Conservation (phyloP, 2,329 filamentous ascomycete species). For the Aspergillus felis region DNA sequence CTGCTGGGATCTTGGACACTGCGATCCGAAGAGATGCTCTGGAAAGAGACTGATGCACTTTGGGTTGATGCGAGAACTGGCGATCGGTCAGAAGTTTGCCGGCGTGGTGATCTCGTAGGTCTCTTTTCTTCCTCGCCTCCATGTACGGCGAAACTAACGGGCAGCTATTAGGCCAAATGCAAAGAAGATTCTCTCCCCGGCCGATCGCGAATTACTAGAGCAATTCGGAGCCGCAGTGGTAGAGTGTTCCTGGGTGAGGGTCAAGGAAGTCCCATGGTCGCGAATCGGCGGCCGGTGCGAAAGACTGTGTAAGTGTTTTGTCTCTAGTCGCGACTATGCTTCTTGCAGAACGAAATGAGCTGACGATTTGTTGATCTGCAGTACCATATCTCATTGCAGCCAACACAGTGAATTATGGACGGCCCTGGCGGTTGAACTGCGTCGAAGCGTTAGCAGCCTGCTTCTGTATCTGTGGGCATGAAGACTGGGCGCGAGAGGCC, state of each 20-base stretch:
- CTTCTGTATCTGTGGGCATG: conserved; percentile 87
- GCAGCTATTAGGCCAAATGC: conserved; percentile 65
- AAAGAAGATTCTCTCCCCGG: conserved; percentile 76
- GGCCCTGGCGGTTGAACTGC: conserved; percentile 92
- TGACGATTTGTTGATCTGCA: conserved; percentile 10
- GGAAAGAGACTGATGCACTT: conserved; percentile 91
- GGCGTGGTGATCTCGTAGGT: conserved; percentile 80
- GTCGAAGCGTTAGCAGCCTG: conserved; percentile 90
- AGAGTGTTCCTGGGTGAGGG: conserved; percentile 93
- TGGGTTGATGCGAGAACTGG: conserved; percentile 87
- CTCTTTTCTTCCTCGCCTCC: conserved; percentile 1
- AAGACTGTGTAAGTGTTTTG: conserved; percentile 53
- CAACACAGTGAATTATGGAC: conserved; percentile 95
- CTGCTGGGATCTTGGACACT: conserved; percentile 97
- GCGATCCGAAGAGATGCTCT: conserved; percentile 93
- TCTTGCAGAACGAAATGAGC: not conserved
- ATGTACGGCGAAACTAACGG: not conserved
- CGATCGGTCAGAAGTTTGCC: conserved; percentile 84
- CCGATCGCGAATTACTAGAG: conserved; percentile 76
- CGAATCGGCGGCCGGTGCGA: conserved; percentile 93
- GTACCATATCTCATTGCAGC: conserved; percentile 94
- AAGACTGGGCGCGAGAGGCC: conserved; percentile 84
- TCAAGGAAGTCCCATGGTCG: conserved; percentile 83
- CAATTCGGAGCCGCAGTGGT: conserved; percentile 92
- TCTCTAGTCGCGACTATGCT: not conserved